Evolutionary conservation across 176 grass and related monocot species (phyloP), one percentile per base, ranked within the genome.

Genomic region (Neostapfia colusana): DNA sequence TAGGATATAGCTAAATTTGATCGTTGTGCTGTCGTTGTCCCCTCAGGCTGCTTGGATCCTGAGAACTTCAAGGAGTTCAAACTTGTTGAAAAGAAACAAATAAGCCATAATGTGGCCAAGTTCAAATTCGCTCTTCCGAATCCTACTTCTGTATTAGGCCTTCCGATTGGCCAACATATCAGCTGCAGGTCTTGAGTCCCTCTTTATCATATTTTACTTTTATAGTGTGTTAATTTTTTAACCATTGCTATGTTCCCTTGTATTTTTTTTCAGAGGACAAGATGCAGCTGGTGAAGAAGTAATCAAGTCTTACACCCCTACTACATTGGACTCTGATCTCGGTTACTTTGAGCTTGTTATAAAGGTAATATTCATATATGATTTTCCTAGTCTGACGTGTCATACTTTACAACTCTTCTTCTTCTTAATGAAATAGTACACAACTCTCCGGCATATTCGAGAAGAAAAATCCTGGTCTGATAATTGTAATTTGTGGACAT

Each of bases 101-200:
- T 93, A 36, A 97, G 94, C 65, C 91, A 93, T 75, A 97, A 97
- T 63, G 94, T 97, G 45, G 94, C 94, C 49, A 97, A 81, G 49
- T 97, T 97, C 68, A 85, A 82, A 64, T 97, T 97, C 76, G 72
- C 86, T 73, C 90, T 97, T 63, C 94, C 86, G 44, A 82, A 76
- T 10, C 86, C 89, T 64, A 91, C 84, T 69, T 97, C 88, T 84
- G 78, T 72, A 69, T 72, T 97, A 40, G 90, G 90, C 58, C 90
- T 97, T 76, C 94, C 90, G 14, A 91, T 97, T 69, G 94, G 94
- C 24, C 94, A 97, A 81, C 94, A 97, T 81, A 97, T 97, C 55
- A 97, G 94, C 38, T 97, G 94, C 91, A 97, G 94, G 94, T 97
- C 50, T 50, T 39, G 35, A 21, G 44, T 78, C 36, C 51, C 10